phyloP scores from a whole-genome alignment of 1,139 yeast genomes.

The Candida sanyaensis region DNA sequence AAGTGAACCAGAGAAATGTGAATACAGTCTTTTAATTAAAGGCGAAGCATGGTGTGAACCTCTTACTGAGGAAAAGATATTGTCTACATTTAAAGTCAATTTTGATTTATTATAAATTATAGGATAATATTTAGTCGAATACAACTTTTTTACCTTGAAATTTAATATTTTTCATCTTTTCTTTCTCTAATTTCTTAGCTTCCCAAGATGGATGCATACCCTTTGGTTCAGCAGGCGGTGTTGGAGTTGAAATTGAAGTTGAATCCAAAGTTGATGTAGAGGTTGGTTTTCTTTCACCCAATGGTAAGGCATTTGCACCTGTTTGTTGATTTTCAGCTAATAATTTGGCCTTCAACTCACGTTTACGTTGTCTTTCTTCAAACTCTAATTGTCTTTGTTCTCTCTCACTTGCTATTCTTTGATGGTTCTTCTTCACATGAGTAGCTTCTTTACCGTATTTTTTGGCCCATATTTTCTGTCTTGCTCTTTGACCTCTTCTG shows the following conservation, averaged over 20 bases:
- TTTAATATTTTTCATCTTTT: conserved; percentile 61
- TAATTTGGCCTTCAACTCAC: conserved; percentile 54
- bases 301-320: conserved; percentile 42
- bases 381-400: conserved; percentile 62
- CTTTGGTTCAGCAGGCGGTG: conserved; percentile 11
- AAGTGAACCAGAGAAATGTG: conserved; percentile 88
- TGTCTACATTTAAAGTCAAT: conserved; percentile 28
- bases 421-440: conserved; percentile 69
- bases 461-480: conserved; percentile 94
- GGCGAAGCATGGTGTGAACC: conserved; percentile 73
- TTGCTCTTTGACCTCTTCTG: conserved; percentile 95
- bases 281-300: conserved; percentile 34
- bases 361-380: conserved; percentile 71
- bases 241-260: conserved; percentile 1
- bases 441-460: conserved; percentile 86
- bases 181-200: conserved; percentile 76
- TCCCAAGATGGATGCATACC: conserved; percentile 93
- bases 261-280: conserved; percentile 5
- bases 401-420: conserved; percentile 53
- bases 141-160: conserved; percentile 84
- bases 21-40: conserved; percentile 60
- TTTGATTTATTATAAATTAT: conserved; percentile 21
- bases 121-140: conserved; percentile 46
- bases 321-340: conserved; percentile 32
- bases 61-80: conserved; percentile 31